Base-by-base conservation (phyloP, 1,284 basidiomycete species). In the Heliocybe sulcata region DNA sequence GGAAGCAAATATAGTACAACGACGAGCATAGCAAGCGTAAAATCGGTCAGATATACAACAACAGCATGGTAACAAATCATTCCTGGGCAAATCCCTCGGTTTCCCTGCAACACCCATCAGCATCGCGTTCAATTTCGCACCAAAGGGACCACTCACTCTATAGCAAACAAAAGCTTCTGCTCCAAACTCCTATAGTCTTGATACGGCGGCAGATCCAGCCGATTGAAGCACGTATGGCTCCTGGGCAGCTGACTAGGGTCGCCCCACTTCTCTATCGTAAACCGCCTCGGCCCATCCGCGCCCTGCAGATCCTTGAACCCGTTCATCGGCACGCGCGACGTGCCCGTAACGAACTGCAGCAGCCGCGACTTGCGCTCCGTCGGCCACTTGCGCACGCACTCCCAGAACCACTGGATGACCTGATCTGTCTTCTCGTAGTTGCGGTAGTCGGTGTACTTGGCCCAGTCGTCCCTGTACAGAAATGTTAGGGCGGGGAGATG, bases 321-420 rank as follows among this genome's bases (percentile, higher is more conserved):
- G 64, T 94, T 94, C 63, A 84, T 94, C 3, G 94, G 94, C 63
- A 97, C 94, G 60, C 94, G 82, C 23, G 89, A 92, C 2, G 94
- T 96, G 26, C 94, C 94, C 6, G 94, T 96, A 2, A 92, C 91
- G 68, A 97, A 96, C 69, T 96, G 94, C 49, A 94, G 72, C 50
- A 95, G 72, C 45, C 93, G 86, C 14, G 89, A 90, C 74, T 95
- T 94, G 70, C 92, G 86, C 76, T 96, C 94, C 0, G 93, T 84
- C 1, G 94, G 93, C 94, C 94, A 97, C 57, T 84, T 82, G 58
- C 89, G 84, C 45, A 97, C 89, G 64, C 90, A 92, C 73, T 95
- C 90, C 94, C 94, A 97, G 85, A 97, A 97, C 94, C 94, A 97
- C 66, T 95, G 90, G 58, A 97, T 93, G 49, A 97, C 94, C 63